phyloP scores from a whole-genome alignment of 73 alveolate genomes.

The Tetrahymena malaccensis region DNA sequence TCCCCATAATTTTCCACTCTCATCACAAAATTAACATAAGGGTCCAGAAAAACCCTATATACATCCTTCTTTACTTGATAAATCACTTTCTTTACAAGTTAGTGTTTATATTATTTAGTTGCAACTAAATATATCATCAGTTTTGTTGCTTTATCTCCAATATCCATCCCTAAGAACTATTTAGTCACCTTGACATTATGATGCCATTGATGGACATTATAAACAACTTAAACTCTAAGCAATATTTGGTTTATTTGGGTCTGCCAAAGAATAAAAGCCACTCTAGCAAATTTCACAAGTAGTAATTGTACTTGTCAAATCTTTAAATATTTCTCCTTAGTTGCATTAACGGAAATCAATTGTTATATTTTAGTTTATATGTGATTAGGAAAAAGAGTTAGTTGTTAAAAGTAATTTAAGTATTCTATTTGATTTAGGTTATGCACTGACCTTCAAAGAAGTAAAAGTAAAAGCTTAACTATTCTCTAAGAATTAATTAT shows the following conservation, averaged over 20 bases:
- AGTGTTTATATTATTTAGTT: background rate
- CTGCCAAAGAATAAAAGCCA: background rate
- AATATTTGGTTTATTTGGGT: background rate
- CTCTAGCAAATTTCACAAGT: background rate
- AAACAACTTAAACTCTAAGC: background rate
- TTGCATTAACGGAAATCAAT: background rate
- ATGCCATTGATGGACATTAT: background rate
- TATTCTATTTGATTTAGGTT: background rate
- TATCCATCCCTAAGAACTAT: background rate
- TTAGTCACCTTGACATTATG: background rate
- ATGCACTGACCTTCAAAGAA: background rate
- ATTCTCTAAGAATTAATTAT: background rate
- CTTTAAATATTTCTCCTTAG: background rate
- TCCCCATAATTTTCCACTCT: background rate
- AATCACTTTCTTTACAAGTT: background rate
- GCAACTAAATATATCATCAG: background rate
- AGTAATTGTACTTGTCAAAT: background rate
- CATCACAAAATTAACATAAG: background rate
- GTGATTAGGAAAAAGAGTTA: background rate
- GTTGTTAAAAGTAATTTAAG: background rate
- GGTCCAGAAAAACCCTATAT: background rate
- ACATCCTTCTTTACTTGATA: background rate
- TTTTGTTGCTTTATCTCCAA: background rate
- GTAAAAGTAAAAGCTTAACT: background rate
- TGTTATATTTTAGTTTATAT: background rate